phyloP scores from a whole-genome alignment of 129 eudicot species.

The Flaveria brownii region DNA sequence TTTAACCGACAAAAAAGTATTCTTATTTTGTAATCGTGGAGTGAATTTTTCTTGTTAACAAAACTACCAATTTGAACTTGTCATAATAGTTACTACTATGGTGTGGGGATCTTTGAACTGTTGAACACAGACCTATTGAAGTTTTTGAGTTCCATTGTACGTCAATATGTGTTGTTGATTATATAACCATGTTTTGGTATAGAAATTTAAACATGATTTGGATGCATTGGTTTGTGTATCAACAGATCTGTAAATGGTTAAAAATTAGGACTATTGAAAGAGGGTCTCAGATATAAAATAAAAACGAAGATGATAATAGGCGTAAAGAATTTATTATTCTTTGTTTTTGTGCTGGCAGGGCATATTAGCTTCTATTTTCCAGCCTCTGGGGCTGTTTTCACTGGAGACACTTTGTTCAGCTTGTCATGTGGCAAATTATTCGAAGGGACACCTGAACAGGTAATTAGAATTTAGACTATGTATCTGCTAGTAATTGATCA shows the following conservation, averaged over 20 bases:
- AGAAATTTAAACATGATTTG: not conserved
- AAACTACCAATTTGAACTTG: constrained; percentile 3
- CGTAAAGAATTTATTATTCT: constrained; percentile 13
- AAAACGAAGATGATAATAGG: constrained; percentile 3
- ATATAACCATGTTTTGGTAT: constrained; percentile 5
- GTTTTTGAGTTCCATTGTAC: constrained; percentile 7
- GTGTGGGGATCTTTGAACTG: constrained; percentile 1
- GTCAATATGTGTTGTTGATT: constrained; percentile 13
- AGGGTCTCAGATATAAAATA: not conserved
- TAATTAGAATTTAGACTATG: constrained; percentile 28
- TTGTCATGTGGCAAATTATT: constrained; percentile 94
- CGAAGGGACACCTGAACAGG: constrained; percentile 94
- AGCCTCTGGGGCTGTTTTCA: constrained; percentile 69
- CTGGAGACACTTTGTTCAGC: constrained; percentile 91
- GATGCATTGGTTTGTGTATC: not conserved
- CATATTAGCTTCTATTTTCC: constrained; percentile 90
- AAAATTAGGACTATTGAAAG: constrained; percentile 10
- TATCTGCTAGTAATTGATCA: constrained; percentile 8
- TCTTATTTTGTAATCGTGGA: not conserved
- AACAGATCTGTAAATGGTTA: not conserved
- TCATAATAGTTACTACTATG: constrained; percentile 11
- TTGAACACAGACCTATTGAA: constrained; percentile 2
- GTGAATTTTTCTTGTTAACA: not conserved
- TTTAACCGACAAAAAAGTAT: not conserved
- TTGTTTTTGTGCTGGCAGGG: constrained; percentile 51